Conservation (phyloP, 116 monocot species). For the Posidonia oceanica region DNA sequence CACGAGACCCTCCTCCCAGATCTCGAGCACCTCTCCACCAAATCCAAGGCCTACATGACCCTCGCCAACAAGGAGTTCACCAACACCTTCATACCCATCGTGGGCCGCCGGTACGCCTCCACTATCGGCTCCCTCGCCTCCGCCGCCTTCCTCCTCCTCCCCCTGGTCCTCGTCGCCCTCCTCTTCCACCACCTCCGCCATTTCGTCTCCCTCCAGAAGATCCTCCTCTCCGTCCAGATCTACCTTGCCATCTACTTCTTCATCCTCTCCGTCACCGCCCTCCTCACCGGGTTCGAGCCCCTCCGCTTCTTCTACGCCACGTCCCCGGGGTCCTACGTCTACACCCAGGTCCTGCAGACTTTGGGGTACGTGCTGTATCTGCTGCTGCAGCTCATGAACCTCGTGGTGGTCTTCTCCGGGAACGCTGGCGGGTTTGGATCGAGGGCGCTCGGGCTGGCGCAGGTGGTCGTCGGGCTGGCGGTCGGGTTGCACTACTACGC, state of each 20-base stretch:
- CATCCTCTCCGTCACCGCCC: slow-evolving; percentile 59
- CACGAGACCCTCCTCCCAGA: slow-evolving; percentile 46
- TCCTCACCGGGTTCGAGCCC: slow-evolving; percentile 65
- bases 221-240: slow-evolving; percentile 48
- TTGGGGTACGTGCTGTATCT: slow-evolving; percentile 49
- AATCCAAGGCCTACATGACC: slow-evolving; percentile 59
- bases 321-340: slow-evolving; percentile 49
- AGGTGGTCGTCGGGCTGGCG: slow-evolving; percentile 54
- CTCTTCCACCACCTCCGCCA: slow-evolving; percentile 35
- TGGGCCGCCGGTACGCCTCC: slow-evolving; percentile 57
- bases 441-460: slow-evolving; percentile 31
- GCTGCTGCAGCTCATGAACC: slow-evolving; percentile 38
- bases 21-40: slow-evolving; percentile 51
- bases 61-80: slow-evolving; percentile 55
- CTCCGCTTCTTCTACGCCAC: slow-evolving; percentile 63
- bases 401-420: slow-evolving; percentile 37
- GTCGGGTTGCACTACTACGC: slow-evolving; percentile 85
- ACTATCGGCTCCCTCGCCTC: slow-evolving; percentile 38
- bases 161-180: slow-evolving; percentile 35
- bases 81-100: slow-evolving; percentile 39
- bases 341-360: slow-evolving; percentile 68
- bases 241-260: slow-evolving; percentile 82
- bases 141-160: slow-evolving; percentile 33
- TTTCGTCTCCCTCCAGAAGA: slow-evolving; percentile 39
- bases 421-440: slow-evolving; percentile 1